These are phyloP conservation scores for Gentiana dahurica DNA, from an alignment of 257 asterid species.

Conservation along the genomic window DNA sequence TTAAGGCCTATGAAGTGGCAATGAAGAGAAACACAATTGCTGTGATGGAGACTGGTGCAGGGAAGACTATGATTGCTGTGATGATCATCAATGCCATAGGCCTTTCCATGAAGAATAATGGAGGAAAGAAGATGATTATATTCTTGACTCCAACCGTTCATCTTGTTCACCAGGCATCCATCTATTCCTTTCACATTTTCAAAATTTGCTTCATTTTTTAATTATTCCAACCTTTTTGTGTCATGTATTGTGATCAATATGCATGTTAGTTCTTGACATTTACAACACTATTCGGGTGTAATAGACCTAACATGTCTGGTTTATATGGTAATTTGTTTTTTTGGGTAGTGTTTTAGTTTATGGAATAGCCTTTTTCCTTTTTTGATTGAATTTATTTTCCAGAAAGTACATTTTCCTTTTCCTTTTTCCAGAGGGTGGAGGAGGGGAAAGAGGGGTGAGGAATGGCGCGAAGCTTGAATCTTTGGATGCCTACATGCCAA, in stretches of 20 bases:
- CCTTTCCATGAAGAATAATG: conserved; percentile 28
- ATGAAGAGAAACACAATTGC: conserved; percentile 75
- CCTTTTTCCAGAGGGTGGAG: too few species aligned
- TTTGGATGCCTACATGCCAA: too few species aligned
- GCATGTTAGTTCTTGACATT: neutral
- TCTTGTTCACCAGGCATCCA: conserved; percentile 73
- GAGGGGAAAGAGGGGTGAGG: too few species aligned
- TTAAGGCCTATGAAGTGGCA: conserved; percentile 64
- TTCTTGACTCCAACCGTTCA: conserved; percentile 80
- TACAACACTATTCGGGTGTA: too few species aligned
- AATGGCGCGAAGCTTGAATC: too few species aligned
- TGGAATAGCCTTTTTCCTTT: too few species aligned
- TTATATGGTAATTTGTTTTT: neutral
- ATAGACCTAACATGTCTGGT: neutral
- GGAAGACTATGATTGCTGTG: conserved; percentile 40
- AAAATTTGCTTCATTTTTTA: neutral
- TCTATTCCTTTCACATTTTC: neutral
- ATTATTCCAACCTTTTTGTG: neutral
- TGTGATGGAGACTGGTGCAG: conserved; percentile 49
- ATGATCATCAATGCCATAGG: conserved; percentile 75
- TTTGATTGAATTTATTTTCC: too few species aligned
- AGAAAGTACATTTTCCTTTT: too few species aligned
- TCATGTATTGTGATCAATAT: neutral
- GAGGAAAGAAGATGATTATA: conserved; percentile 44
- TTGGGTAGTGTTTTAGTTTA: too few species aligned